These are phyloP conservation scores for Phytophthora idaei DNA, from an alignment of 352 stramenopile genomes.

Conservation along the genomic window DNA sequence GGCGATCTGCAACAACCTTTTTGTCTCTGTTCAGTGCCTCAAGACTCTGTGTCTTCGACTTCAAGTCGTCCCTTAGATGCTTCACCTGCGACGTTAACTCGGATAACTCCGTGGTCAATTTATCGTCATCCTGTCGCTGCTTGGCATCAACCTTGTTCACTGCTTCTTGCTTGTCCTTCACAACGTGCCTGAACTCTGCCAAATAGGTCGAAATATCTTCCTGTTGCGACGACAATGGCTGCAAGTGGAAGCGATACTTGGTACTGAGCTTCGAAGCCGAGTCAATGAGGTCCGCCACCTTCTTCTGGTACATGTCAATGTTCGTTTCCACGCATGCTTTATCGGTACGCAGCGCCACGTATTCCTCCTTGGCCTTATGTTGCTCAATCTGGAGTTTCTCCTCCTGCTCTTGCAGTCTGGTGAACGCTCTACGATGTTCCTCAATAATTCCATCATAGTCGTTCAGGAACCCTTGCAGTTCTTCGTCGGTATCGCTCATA, in stretches of 20 bases:
- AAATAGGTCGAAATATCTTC: conserved; percentile 63
- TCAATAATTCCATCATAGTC: conserved; percentile 65
- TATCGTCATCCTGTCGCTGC: conserved; percentile 53
- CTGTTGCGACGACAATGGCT: conserved; percentile 54
- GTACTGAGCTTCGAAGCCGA: conserved; percentile 46
- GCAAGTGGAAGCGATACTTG: conserved; percentile 67
- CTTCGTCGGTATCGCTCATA: conserved; percentile 76
- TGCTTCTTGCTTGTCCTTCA: conserved; percentile 47
- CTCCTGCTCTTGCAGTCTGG: conserved; percentile 42
- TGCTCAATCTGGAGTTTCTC: conserved; percentile 38
- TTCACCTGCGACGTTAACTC: conserved; percentile 62
- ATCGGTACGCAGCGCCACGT: conserved; percentile 36
- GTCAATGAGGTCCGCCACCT: conserved; percentile 50
- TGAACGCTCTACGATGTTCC: conserved; percentile 43
- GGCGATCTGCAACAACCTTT: conserved; percentile 32
- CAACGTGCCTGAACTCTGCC: conserved; percentile 48
- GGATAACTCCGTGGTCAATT: conserved; percentile 49
- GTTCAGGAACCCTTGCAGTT: conserved; percentile 55
- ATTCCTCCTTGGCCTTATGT: conserved; percentile 35
- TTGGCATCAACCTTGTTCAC: conserved; percentile 45
- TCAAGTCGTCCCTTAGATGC: conserved; percentile 53
- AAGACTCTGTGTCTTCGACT: conserved; percentile 50
- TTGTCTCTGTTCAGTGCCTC: conserved; percentile 52
- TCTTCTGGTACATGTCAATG: conserved; percentile 49
- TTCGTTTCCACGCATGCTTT: conserved; percentile 63